Conservation (phyloP, 345 rosid species). For the Euclidium syriacum region DNA sequence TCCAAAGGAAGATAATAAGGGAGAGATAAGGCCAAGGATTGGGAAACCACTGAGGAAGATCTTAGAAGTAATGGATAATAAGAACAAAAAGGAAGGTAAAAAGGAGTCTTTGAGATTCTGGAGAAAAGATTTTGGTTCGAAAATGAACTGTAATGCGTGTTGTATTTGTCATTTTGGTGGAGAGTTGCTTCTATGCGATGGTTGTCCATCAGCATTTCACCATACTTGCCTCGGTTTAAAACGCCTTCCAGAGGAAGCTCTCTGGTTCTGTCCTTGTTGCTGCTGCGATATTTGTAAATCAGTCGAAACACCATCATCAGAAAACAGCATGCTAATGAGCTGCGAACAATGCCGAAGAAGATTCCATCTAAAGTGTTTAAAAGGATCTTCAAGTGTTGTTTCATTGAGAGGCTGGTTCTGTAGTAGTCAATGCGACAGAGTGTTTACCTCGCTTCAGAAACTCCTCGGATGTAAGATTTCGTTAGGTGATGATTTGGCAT, state of each 20-base stretch:
- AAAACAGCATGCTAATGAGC: conserved; percentile 2
- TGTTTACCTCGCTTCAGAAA: conserved; percentile 29
- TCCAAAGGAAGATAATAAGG: too few relatives aligned
- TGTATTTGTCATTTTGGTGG: conserved; percentile 49
- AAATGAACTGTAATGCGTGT: conserved; percentile 23
- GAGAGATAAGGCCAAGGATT: too few relatives aligned
- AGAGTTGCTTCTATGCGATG: conserved; percentile 49
- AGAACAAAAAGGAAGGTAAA: neutral
- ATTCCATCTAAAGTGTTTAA: conserved; percentile 49
- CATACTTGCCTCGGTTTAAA: conserved; percentile 43
- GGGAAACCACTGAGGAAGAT: conserved; percentile 2
- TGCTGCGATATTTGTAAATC: conserved; percentile 51
- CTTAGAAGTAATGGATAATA: neutral
- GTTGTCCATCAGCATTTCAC: conserved; percentile 53
- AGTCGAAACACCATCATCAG: neutral
- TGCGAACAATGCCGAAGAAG: conserved; percentile 60
- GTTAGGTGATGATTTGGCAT: conserved; percentile 44
- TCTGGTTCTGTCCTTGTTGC: conserved; percentile 82
- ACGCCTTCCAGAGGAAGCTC: conserved; percentile 47
- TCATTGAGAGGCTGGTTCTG: conserved; percentile 47
- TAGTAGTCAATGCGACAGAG: conserved; percentile 39
- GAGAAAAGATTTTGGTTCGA: neutral
- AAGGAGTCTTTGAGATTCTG: neutral
- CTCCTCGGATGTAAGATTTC: conserved; percentile 47
- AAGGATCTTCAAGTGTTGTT: neutral